Conservation (phyloP, 331 rosid species). For the Saraca asoca region DNA sequence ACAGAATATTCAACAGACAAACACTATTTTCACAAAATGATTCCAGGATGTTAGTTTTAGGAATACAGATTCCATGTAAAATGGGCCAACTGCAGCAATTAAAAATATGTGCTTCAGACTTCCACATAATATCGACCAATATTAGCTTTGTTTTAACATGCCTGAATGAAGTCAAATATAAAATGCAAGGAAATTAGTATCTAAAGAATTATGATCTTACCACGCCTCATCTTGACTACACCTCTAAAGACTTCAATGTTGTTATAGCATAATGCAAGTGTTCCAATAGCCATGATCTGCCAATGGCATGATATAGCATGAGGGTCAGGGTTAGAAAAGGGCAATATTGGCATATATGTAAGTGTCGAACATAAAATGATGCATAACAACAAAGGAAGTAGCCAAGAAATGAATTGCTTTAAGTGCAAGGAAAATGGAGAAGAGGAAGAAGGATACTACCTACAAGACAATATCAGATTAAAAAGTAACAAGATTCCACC, state of each 20-base stretch:
- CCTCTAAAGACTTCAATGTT: constrained; percentile 88
- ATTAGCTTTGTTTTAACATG: background rate
- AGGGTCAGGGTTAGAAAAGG: constrained; percentile 16
- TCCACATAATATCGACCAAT: background rate
- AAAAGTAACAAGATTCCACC: background rate
- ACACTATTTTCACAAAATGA: too few species aligned
- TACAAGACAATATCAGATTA: background rate
- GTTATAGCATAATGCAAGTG: constrained; percentile 88
- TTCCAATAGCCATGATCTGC: constrained; percentile 97
- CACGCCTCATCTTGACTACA: constrained; percentile 97
- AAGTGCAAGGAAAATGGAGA: constrained; percentile 1
- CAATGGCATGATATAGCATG: constrained; percentile 31
- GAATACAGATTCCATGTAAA: background rate
- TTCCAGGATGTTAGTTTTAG: background rate
- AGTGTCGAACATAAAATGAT: constrained; percentile 10
- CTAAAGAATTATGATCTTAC: constrained; percentile 49
- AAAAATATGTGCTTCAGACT: background rate
- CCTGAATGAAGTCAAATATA: constrained; percentile 3
- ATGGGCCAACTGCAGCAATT: background rate
- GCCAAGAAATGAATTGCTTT: constrained; percentile 4
- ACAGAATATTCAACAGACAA: background rate
- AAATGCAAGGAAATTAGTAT: constrained; percentile 19
- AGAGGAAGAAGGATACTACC: background rate
- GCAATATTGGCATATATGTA: background rate
- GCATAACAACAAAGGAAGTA: constrained; percentile 8